Base-by-base conservation (phyloP, 2,329 filamentous ascomycete species). In the Colletotrichum somersetense region DNA sequence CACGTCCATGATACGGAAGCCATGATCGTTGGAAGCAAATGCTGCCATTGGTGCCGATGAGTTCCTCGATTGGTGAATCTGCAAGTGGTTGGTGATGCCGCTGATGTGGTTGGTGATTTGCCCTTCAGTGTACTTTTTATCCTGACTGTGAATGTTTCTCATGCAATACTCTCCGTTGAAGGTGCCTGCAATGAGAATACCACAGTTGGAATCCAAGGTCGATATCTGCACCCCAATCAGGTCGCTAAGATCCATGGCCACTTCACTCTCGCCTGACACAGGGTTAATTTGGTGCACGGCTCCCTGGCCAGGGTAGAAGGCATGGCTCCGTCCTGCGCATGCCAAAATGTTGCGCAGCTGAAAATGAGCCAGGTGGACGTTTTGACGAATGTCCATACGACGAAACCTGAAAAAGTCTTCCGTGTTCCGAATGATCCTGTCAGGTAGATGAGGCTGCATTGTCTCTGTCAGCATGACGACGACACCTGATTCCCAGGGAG, bases 61-160 rank as follows among this genome's bases (percentile, higher is more conserved):
- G 20, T 79, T 81, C n/a, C 90, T 85, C 16, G 86, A 83, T 35
- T 82, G 80, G 76, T 91, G 84, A 12, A 92, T 80, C 74, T 91
- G 86, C 40, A 91, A 82, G 77, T 92, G 90, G 73, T 92, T 92
- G 65, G 89, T 91, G 71, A 92, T 92, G 46, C 88, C 88, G 72
- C 87, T 88, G 5, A 77, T 71, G 66, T 85, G 80, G 55, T 74
- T 80, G 38, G 85, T 91, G 69, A 86, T 86, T 68, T 79, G 85
- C 0, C 87, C 87, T 56, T 85, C 81, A 12, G 81, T 78, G 65
- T 79, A 82, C 30, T 76, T 78, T 46, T 74, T 77, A 46, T 83
- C 80, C 6, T 83, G 76, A 1, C 84, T 81, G 65, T 87, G 80
- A 20, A 89, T 76, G 42, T 80, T 79, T 62, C 86, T 83, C 67